Evolutionary conservation across 441 rosid species (phyloP).

Genomic region (Omphalea diandra): DNA sequence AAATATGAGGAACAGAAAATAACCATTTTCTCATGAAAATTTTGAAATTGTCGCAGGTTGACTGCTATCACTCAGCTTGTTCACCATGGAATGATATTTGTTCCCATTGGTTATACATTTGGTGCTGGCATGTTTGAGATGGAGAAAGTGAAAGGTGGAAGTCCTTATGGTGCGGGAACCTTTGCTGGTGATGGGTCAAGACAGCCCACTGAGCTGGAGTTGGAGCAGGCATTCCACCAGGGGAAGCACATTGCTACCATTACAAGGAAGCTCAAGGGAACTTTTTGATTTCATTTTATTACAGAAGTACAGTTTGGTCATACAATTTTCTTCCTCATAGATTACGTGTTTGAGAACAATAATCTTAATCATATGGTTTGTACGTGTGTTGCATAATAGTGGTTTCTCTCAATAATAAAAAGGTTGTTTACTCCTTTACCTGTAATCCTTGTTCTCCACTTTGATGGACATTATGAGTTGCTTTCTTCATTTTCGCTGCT

Average conservation of each 20-base stretch:
- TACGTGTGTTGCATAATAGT: slow-evolving; percentile 26
- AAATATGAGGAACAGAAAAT: neutral
- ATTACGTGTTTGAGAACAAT: slow-evolving; percentile 28
- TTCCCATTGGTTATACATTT: slow-evolving; percentile 91
- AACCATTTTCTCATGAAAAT: slow-evolving; percentile 1
- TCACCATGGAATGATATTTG: slow-evolving; percentile 95
- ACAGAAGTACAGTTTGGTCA: slow-evolving; percentile 16
- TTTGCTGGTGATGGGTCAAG: slow-evolving; percentile 88
- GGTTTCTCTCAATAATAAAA: slow-evolving; percentile 27
- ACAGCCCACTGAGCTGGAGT: slow-evolving; percentile 74
- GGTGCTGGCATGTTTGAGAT: slow-evolving; percentile 99
- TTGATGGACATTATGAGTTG: neutral
- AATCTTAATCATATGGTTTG: slow-evolving; percentile 26
- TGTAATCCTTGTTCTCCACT: neutral
- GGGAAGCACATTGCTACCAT: slow-evolving; percentile 83
- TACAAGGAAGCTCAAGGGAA: slow-evolving; percentile 80
- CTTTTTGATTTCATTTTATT: slow-evolving; percentile 33
- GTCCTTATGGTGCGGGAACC: slow-evolving; percentile 95
- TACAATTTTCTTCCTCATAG: slow-evolving; percentile 18
- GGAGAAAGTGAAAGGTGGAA: slow-evolving; percentile 90
- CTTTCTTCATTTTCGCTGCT: neutral
- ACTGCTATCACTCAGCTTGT: slow-evolving; percentile 95
- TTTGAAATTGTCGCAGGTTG: slow-evolving; percentile 42
- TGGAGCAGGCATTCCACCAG: slow-evolving; percentile 91
- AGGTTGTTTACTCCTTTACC: slow-evolving; percentile 11